Conservation (phyloP, 1,284 basidiomycete genomes). For the Tylopilus sp. region DNA sequence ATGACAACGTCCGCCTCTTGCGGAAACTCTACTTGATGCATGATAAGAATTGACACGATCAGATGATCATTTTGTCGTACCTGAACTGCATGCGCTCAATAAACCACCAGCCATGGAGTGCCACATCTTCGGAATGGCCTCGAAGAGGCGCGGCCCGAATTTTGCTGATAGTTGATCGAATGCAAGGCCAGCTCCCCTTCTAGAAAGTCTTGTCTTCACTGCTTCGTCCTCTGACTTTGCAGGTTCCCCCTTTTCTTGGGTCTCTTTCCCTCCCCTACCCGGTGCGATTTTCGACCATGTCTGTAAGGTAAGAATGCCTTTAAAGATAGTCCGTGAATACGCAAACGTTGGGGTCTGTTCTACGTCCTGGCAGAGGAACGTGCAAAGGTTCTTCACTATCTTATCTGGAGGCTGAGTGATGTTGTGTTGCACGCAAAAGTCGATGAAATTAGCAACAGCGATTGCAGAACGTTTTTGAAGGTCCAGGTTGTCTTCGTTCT, state of each 20-base stretch:
- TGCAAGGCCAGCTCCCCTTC: conserved; percentile 83
- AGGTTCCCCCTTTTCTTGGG: conserved; percentile 43
- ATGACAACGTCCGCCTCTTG: conserved; percentile 61
- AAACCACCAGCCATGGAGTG: conserved; percentile 85
- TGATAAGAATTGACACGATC: conserved; percentile 6
- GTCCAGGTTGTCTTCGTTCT: conserved; percentile 90
- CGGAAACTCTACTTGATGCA: conserved; percentile 44
- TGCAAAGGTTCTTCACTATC: conserved; percentile 96
- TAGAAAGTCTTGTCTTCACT: conserved; percentile 59
- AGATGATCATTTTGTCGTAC: conserved; percentile 41
- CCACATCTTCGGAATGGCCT: conserved; percentile 90
- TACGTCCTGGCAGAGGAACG: conserved; percentile 92
- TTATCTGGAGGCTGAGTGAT: conserved; percentile 77
- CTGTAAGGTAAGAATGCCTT: conserved; percentile 81
- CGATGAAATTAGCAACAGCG: conserved; percentile 86
- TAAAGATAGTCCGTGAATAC: conserved; percentile 53
- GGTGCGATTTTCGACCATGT: conserved; percentile 36
- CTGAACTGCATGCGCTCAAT: conserved; percentile 63
- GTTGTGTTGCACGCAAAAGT: conserved; percentile 75
- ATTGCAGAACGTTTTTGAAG: conserved; percentile 89
- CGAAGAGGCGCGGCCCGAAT: conserved; percentile 77
- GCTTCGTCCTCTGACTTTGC: conserved; percentile 50
- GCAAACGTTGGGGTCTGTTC: conserved; percentile 89
- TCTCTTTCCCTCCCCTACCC: conserved; percentile 47
- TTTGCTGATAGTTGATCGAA: conserved; percentile 76